Evolutionary conservation across 73 alveolate genomes (phyloP).

Genomic region (Effrenium voratum): DNA sequence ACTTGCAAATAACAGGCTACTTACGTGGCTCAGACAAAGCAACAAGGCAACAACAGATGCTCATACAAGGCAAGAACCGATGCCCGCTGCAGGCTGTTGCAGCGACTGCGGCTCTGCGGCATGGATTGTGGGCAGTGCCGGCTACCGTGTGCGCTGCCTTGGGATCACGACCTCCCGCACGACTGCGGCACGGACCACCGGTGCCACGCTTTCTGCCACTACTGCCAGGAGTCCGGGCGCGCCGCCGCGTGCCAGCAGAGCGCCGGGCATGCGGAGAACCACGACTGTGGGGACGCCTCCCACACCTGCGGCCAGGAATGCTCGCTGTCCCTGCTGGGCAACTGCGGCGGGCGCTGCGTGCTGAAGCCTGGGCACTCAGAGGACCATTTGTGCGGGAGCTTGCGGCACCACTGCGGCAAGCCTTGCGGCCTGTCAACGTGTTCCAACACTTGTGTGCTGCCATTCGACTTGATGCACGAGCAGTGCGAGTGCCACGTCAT

Average conservation of each 20-base stretch:
- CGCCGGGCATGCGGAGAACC: constrained; percentile 15
- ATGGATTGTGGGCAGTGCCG: background rate
- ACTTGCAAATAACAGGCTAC: background rate
- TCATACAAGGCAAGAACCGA: background rate
- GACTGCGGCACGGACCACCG: constrained; percentile 42
- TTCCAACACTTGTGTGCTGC: background rate
- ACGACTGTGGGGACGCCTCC: constrained; percentile 9
- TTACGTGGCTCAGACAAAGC: background rate
- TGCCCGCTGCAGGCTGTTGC: constrained; percentile 4
- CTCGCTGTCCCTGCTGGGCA: constrained; percentile 23
- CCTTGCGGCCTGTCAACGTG: background rate
- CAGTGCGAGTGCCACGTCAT: constrained; percentile 29
- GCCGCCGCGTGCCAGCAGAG: background rate
- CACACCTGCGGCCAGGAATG: constrained; percentile 42
- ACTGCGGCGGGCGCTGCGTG: constrained; percentile 23
- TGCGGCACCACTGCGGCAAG: background rate
- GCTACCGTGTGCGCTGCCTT: background rate
- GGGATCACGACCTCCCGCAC: background rate
- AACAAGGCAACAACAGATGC: background rate
- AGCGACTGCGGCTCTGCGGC: constrained; percentile 14
- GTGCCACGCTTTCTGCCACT: constrained; percentile 22
- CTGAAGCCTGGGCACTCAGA: constrained; percentile 50
- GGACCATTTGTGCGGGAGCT: constrained; percentile 3
- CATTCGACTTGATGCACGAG: constrained; percentile 30
- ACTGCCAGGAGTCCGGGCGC: background rate